Conservation (phyloP, 371 early-diverging fungal genomes). For the Coelomomyces lativittatus region DNA sequence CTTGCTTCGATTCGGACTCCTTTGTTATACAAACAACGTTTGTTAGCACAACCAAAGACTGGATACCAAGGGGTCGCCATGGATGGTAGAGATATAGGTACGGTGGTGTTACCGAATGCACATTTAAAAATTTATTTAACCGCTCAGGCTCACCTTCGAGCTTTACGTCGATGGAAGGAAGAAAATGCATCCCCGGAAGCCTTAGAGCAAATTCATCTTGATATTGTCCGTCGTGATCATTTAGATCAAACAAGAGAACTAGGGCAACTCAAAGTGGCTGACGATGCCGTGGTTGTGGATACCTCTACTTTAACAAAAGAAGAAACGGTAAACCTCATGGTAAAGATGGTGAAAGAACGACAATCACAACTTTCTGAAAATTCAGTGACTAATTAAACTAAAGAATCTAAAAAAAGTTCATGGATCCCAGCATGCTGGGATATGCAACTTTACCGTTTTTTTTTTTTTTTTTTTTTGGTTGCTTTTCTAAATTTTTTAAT, state of each 20-base stretch:
- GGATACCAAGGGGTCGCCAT: constrained; percentile 50
- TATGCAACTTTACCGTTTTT: too few species aligned
- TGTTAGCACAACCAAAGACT: too few species aligned
- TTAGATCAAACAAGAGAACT: constrained; percentile 52
- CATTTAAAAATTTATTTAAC: constrained; percentile 72
- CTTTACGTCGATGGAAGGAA: constrained; percentile 56
- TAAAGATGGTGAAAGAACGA: constrained; percentile 12
- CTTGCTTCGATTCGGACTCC: too few species aligned
- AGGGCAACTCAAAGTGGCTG: constrained; percentile 60
- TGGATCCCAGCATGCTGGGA: too few species aligned
- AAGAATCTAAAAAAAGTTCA: too few species aligned
- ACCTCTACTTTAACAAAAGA: constrained; percentile 54
- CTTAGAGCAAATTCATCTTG: constrained; percentile 35
- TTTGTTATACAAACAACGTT: too few species aligned
- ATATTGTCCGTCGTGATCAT: constrained; percentile 52
- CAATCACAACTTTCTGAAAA: too few species aligned
- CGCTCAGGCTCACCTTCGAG: constrained; percentile 55
- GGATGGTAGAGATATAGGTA: constrained; percentile 89
- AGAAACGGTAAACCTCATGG: constrained; percentile 54
- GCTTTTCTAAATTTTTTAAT: too few species aligned
- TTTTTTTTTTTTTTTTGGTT: too few species aligned
- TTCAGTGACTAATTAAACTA: too few species aligned
- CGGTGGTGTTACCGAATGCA: constrained; percentile 69
- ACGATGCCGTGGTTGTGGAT: constrained; percentile 65
- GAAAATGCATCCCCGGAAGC: constrained; percentile 9